These are phyloP conservation scores for Bruguiera gymnorhiza DNA, from an alignment of 345 rosid genomes.

Conservation along the genomic window DNA sequence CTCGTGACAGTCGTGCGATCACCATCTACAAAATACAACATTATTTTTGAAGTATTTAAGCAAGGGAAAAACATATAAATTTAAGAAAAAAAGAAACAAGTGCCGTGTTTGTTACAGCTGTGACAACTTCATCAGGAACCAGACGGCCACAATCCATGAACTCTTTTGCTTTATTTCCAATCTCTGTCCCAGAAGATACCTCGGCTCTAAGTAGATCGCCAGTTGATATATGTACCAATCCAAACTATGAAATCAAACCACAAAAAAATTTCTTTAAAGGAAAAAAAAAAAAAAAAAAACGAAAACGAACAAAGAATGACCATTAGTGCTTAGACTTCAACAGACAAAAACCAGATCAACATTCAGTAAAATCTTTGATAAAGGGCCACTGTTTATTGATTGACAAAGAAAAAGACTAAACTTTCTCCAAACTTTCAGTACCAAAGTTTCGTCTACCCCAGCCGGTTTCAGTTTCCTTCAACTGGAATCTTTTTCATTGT, in stretches of 20 bases:
- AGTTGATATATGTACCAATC: slow-evolving; percentile 86
- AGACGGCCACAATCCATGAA: slow-evolving; percentile 74
- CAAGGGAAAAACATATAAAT: neutral
- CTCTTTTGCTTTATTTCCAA: slow-evolving; percentile 73
- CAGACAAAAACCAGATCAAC: no score
- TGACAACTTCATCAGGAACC: slow-evolving; percentile 86
- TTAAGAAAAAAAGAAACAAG: neutral
- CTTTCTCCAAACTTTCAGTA: no score
- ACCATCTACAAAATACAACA: slow-evolving; percentile 53
- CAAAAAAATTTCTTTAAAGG: neutral
- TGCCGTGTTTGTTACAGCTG: slow-evolving; percentile 41
- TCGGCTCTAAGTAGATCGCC: slow-evolving; percentile 88
- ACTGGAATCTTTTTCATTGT: no score
- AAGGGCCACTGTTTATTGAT: no score
- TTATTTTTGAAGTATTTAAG: slow-evolving; percentile 3
- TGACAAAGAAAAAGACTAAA: no score
- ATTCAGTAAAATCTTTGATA: no score
- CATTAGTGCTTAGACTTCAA: neutral
- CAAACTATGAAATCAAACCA: slow-evolving; percentile 33
- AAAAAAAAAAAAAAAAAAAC: no score
- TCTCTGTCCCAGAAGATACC: slow-evolving; percentile 70
- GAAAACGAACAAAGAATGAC: neutral
- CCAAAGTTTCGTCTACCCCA: no score
- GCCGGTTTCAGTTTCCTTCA: no score
- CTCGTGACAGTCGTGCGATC: slow-evolving; percentile 47